Base-by-base conservation (phyloP, 371 early-diverging fungal species). In the Capillidium rhysosporum region DNA sequence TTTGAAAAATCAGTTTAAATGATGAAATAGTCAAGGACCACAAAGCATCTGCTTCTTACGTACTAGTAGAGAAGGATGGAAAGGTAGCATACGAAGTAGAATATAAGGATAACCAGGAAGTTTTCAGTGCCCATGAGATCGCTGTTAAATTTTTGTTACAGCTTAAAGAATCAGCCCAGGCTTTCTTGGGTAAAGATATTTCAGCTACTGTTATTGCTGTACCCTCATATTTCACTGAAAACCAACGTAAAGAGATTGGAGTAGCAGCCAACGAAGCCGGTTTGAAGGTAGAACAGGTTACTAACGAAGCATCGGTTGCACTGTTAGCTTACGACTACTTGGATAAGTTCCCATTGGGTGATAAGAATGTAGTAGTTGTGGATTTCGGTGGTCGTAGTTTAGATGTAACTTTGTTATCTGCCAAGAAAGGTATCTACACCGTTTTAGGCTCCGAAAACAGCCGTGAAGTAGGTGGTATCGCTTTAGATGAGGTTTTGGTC, bases 351-450 rank as follows among this genome's bases (percentile, higher is more conserved):
- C 63, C 69, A 60, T 38, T 49, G 45, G 26, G 53, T 16, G 49
- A 89, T 61, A 79, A 80, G 62, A 73, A 76, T 20, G 75, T 86
- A n/a, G 70, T 96, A 56, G 90, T 98, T 18, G 84, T 92, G 59
- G 98, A 99, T 70, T 74, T 98, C 53, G 99, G 99, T 53, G 98
- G 87, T 43, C 85, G 91, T 49, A 86, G 89, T 21, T 86, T 98
- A 57, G 95, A 92, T 62, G 79, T 96, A 40, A 82, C 92, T 49
- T 76, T 96, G 40, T 69, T 97, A 46, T 79, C 84, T 46, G 73
- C 81, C 49, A 82, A 84, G 60, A 77, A 90, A 56, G 98, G 96
- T 30, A 74, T 98, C 55, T 86, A 78, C 72, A 79, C 89, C 34
- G 78, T 92, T 57, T 75, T 93, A 46, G 77, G 77, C 38, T 78